Conservation (phyloP, 257 asterid species). For the Solanum dulcamara region DNA sequence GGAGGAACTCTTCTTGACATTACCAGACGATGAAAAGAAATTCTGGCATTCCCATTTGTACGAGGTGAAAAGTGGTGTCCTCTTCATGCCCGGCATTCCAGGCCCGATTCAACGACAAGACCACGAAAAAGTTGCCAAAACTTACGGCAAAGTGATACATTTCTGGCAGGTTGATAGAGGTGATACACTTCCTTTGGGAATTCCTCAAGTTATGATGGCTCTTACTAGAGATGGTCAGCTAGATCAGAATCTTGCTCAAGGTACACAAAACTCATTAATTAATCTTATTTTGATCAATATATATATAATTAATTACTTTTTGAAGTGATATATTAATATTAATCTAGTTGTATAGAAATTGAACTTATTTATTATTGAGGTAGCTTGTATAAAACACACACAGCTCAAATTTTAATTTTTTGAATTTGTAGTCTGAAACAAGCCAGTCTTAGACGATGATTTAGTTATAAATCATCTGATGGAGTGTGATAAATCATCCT, state of each 20-base stretch:
- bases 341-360: too few species aligned
- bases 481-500: too few species aligned
- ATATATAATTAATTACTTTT: too few species aligned
- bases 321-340: not conserved
- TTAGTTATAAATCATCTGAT: too few species aligned
- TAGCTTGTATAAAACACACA: not conserved
- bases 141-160: slow-evolving; percentile 68
- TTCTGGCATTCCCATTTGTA: slow-evolving; percentile 83
- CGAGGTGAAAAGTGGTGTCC: slow-evolving; percentile 80
- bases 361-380: not conserved
- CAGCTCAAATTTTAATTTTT: not conserved
- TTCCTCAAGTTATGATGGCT: slow-evolving; percentile 86
- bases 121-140: slow-evolving; percentile 44
- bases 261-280: not conserved
- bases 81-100: slow-evolving; percentile 70
- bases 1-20: slow-evolving; percentile 45
- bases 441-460: too few species aligned
- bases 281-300: not conserved
- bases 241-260: slow-evolving; percentile 40
- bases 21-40: slow-evolving; percentile 73
- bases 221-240: slow-evolving; percentile 87
- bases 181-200: slow-evolving; percentile 57
- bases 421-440: too few species aligned
- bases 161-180: slow-evolving; percentile 93
- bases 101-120: slow-evolving; percentile 65